These are phyloP conservation scores for Phytophthora boehmeriae DNA, from an alignment of 352 stramenopile species.

Conservation along the genomic window DNA sequence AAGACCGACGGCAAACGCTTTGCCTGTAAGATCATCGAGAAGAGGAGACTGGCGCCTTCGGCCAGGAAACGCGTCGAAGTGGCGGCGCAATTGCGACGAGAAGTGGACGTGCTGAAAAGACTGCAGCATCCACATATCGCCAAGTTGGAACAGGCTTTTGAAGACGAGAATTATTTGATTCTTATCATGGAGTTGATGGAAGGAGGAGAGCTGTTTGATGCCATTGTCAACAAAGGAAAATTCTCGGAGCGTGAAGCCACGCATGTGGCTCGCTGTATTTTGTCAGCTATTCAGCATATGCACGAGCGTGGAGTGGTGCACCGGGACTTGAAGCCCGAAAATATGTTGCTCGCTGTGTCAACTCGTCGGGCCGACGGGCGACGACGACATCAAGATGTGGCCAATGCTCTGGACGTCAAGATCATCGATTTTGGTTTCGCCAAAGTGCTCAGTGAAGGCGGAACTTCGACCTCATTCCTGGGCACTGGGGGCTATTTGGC, in stretches of 20 bases:
- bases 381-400: constrained; percentile 13
- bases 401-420: constrained; percentile 82
- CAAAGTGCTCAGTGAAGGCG: constrained; percentile 83
- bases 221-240: constrained; percentile 68
- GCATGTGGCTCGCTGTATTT: constrained; percentile 54
- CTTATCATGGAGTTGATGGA: constrained; percentile 80
- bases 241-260: constrained; percentile 65
- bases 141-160: constrained; percentile 69
- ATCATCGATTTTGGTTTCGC: constrained; percentile 99
- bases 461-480: constrained; percentile 72
- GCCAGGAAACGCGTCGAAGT: constrained; percentile 57
- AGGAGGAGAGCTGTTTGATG: constrained; percentile 83
- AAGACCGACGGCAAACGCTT: constrained; percentile 51
- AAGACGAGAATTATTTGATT: constrained; percentile 71
- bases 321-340: constrained; percentile 80
- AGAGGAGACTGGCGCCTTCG: constrained; percentile 56
- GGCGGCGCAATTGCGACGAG: constrained; percentile 57
- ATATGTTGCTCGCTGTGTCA: constrained; percentile 62
- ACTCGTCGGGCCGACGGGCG: constrained; percentile 7
- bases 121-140: constrained; percentile 76
- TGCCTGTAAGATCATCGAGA: constrained; percentile 85
- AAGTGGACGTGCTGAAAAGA: constrained; percentile 67
- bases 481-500: constrained; percentile 95
- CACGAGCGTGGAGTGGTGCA: constrained; percentile 74
- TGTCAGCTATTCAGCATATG: constrained; percentile 79